Conservation (phyloP, 2,329 filamentous ascomycete genomes). For the Pyrenophora teres region DNA sequence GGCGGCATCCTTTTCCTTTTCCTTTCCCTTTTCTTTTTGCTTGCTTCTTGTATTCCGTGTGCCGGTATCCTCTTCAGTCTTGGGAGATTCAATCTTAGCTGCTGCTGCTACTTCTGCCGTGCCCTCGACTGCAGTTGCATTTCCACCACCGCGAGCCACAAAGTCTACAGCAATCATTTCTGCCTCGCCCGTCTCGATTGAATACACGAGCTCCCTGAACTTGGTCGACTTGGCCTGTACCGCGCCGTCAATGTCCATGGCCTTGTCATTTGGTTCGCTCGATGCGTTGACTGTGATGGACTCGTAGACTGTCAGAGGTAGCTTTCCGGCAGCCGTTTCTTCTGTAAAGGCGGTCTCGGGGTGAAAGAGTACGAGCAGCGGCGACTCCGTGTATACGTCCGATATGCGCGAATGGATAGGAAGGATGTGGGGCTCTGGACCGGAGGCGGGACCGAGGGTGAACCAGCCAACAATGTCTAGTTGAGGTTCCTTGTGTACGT, state of each 20-base stretch:
- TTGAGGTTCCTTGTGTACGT: slow-evolving; percentile 81
- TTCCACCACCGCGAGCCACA: slow-evolving; percentile 81
- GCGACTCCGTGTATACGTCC: slow-evolving; percentile 76
- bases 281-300: slow-evolving; percentile 56
- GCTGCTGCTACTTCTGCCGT: slow-evolving; percentile 26
- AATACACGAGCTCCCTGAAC: slow-evolving; percentile 84
- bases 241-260: slow-evolving; percentile 68
- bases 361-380: slow-evolving; percentile 88
- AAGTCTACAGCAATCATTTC: slow-evolving; percentile 98
- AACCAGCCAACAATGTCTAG: slow-evolving; percentile 91
- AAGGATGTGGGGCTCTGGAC: slow-evolving; percentile 70
- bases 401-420: slow-evolving; percentile 80
- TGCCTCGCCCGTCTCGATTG: slow-evolving; percentile 89
- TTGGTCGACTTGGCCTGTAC: slow-evolving; percentile 58
- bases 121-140: slow-evolving; percentile 65
- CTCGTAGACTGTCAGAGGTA: slow-evolving; percentile 92
- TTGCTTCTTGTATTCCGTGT: slow-evolving; percentile 57
- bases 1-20: slow-evolving; percentile 41
- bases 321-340: slow-evolving; percentile 70
- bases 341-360: slow-evolving; percentile 61
- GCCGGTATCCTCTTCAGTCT: slow-evolving; percentile 52
- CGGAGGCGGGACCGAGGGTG: slow-evolving; percentile 72
- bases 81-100: slow-evolving; percentile 15
- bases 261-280: slow-evolving; percentile 44
- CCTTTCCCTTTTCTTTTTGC: slow-evolving; percentile 56